Base-by-base conservation (phyloP, 352 stramenopile species). In the Phytophthora hibernalis region DNA sequence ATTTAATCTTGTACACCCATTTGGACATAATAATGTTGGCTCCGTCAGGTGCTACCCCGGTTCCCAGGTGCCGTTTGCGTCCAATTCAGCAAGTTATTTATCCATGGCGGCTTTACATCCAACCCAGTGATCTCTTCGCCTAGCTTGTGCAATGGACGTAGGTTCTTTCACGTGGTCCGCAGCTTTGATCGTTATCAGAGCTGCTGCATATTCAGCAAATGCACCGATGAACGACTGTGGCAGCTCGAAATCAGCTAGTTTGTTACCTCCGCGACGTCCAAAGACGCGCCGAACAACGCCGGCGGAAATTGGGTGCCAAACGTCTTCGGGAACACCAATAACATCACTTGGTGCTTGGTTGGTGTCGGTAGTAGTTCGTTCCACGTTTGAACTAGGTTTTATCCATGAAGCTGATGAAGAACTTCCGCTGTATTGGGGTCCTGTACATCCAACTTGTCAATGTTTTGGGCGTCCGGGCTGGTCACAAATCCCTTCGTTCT, bases 401-500 rank as follows among this genome's bases (percentile, higher is more conserved):
- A 6, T 11, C 11, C 30, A 37, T 37, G 30, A 11, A 37, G 30
- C 30, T 37, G 30, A 37, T n/a, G 9, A 11, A 42, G 13, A 42
- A 42, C 13, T 42, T 42, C 12, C 12, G 35, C 35, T 42, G 35
- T 42, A 8, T n/a, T 16, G 35, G 35, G 35, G 6, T 42, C 35
- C 35, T 42, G 35, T 3, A 62, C 38, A 21, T 62, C 30, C 5
- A 62, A 20, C 42, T 40, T 48, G 7, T 54, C 15, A 3, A 53
- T 38, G 6, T 54, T 62, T 30, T 54, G 54, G 2, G 47, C 30
- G 18, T 54, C 44, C 20, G 54, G 43, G 12, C 44, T 62, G 0
- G 43, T 54, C 0, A 18, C 10, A 18, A 54, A 54, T 12, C n/a
- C 8, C 9, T 42, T 49, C 35, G 35, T 42, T n/a, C 35, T 8